Evolutionary conservation across 2,329 filamentous ascomycete species (phyloP).

Genomic region (Exophiala mesophila): DNA sequence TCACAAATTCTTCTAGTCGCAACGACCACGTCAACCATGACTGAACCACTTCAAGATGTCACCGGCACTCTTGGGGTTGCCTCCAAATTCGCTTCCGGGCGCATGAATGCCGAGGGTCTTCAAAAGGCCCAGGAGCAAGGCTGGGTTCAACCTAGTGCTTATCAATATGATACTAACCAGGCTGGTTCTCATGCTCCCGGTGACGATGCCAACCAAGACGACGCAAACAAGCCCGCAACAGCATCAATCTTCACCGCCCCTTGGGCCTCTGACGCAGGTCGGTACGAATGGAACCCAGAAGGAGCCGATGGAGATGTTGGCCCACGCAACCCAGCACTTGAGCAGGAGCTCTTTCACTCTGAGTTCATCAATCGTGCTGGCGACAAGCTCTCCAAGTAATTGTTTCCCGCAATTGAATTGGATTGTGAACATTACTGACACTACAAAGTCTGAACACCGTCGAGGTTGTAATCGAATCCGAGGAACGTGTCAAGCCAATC

Average conservation of each 20-base stretch:
- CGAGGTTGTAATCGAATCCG: conserved; percentile 48
- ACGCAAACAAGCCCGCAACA: not conserved
- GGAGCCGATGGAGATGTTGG: conserved; percentile 84
- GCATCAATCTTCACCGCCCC: conserved; percentile 6
- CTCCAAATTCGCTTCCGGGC: not conserved
- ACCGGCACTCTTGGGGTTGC: not conserved
- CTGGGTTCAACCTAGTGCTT: conserved; percentile 9
- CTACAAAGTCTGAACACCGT: conserved; percentile 41
- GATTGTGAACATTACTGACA: conserved; percentile 13
- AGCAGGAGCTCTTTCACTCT: conserved; percentile 66
- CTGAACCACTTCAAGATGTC: not conserved
- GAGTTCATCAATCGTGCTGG: conserved; percentile 52
- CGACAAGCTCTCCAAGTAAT: conserved; percentile 60
- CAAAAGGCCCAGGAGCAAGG: conserved; percentile 5
- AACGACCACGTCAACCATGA: no score
- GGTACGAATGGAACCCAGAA: conserved; percentile 68
- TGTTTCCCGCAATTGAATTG: no score
- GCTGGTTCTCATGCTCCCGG: not conserved
- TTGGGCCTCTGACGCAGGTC: conserved; percentile 54
- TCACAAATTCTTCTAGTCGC: no score
- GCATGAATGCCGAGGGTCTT: conserved; percentile 2
- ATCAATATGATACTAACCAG: conserved; percentile 2
- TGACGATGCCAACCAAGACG: not conserved
- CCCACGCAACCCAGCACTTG: conserved; percentile 64
- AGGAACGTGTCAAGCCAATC: conserved; percentile 45